Base-by-base conservation (phyloP, 805 yeast genomes). In the Saccharomycopsis babjevae region DNA sequence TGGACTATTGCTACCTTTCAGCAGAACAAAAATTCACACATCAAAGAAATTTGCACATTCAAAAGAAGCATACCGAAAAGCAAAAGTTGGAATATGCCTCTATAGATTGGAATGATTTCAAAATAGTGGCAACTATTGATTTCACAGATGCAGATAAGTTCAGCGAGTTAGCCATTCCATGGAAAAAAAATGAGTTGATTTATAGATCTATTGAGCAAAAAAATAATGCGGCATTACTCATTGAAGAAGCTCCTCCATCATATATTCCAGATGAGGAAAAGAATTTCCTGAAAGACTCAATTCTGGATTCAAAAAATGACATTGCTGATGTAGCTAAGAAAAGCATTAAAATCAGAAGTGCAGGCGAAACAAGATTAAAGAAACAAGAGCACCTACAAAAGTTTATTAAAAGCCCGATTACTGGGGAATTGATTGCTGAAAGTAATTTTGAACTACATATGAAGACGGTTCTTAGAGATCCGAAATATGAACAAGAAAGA, bases 21-120 rank as follows among this genome's bases (percentile, higher is more conserved):
- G 62, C 62, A 3, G 62, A 67, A 25, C 39, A 58, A 13, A 38
- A 3, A 66, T 56, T 42, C n/a, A 6, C n/a, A 5, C 25, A 20
- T 16, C 22, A 28, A 30, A 46, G 50, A 34, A 50, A 39, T 16
- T 28, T 18, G 39, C 52, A 13, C 15, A 32, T 20, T 43, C 15
- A 52, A 55, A 42, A 50, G 54, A 18, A 57, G 72, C 73, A 62
- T 64, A 70, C 59, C 57, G 71, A 69, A 54, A 65, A 70, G 54
- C 78, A 80, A 46, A 78, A 77, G 61, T 65, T 83, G 5, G 84
- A 80, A 50, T 89, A 79, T 72, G 89, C 92, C 0, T 80, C 87
- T 10, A 84, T 90, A 25, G 91, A 92, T 72, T 93, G 99, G 99
- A 84, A 85, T 60, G 89, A 88, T 64, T 93, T 92, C 68, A 76